Evolutionary conservation across 345 rosid species (phyloP), one percentile per base, ranked within the genome.

Genomic region (Sonneratia caseolaris): DNA sequence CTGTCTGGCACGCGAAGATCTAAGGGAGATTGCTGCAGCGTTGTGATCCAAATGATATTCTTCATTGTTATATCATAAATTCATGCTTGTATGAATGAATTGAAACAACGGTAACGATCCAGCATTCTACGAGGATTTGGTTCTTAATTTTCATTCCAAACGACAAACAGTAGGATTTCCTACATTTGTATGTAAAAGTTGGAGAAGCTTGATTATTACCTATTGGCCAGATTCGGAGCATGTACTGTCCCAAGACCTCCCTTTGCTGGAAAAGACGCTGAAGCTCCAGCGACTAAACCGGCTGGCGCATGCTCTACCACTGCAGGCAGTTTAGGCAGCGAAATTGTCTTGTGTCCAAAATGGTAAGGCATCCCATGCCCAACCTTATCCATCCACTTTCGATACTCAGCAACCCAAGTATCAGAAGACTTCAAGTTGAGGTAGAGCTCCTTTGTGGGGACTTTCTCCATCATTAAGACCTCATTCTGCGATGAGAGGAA

Each of bases 361-460:
- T 94, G 81, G 53, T 90, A 94, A 66, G 98, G 98, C 97, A 94
- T 94, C 62, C 98, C 98, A 4, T 91, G 98, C 64, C 98, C 98
- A 56, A 88, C 97, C 81, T 86, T 91, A 71, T 94, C 97, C 97
- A 91, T 94, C 97, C 97, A 91, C 72, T 91, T 91, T 82, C 98
- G 77, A 81, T 94, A 94, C 64, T 94, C 96, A 2, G 87, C 83
- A 19, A 94, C 92, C 96, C 97, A 91, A 21, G 95, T 87, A 80
- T 94, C 98, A 0, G 90, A 91, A 45, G 98, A 94, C 82, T 76
- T 87, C 15, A 94, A 68, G 69, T 87, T 88, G 1, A 91, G 81
- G 77, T 94, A 94, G 68, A 91, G 76, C 37, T 91, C 86, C 74
- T 86, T 91, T 0, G 98, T 94, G 22, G 97, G 96, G 42, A 88